Conservation (phyloP, 495 filamentous ascomycete species). For the Penicillium salamii region DNA sequence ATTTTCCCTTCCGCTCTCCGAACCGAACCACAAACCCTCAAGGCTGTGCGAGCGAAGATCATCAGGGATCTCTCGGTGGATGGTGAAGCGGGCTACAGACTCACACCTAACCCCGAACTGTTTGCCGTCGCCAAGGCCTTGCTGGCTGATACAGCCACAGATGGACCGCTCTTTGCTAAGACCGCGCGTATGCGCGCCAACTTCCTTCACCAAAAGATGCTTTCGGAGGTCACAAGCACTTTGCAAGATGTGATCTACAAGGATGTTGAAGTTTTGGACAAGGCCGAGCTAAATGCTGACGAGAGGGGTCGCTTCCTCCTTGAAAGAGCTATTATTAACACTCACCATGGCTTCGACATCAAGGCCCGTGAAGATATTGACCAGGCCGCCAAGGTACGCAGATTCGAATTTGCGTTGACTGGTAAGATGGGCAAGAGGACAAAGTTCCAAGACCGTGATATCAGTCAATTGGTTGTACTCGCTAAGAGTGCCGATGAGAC, state of each 20-base stretch:
- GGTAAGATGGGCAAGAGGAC: conserved; percentile 89
- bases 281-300: conserved; percentile 38
- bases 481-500: conserved; percentile 62
- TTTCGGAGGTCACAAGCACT: conserved; percentile 71
- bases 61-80: conserved; percentile 70
- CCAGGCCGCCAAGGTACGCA: conserved; percentile 57
- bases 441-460: conserved; percentile 84
- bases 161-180: conserved; percentile 38
- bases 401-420: conserved; percentile 80
- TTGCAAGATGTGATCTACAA: conserved; percentile 58
- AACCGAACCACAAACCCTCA: conserved; percentile 22
- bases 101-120: conserved; percentile 79
- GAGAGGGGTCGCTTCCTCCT: conserved; percentile 65
- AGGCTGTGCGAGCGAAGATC: conserved; percentile 49
- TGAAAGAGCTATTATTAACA: conserved; percentile 78
- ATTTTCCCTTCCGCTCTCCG: conserved; percentile 52
- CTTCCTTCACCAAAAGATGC: conserved; percentile 83
- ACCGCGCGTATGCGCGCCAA: conserved; percentile 63
- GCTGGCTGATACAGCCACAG: conserved; percentile 28
- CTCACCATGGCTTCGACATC: conserved; percentile 78
- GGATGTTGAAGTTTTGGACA: conserved; percentile 42
- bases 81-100: conserved; percentile 79
- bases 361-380: conserved; percentile 71
- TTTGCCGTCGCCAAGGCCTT: conserved; percentile 69
- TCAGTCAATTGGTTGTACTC: conserved; percentile 87